Conservation (phyloP, 441 rosid species). For the Eutrema salsugineum region DNA sequence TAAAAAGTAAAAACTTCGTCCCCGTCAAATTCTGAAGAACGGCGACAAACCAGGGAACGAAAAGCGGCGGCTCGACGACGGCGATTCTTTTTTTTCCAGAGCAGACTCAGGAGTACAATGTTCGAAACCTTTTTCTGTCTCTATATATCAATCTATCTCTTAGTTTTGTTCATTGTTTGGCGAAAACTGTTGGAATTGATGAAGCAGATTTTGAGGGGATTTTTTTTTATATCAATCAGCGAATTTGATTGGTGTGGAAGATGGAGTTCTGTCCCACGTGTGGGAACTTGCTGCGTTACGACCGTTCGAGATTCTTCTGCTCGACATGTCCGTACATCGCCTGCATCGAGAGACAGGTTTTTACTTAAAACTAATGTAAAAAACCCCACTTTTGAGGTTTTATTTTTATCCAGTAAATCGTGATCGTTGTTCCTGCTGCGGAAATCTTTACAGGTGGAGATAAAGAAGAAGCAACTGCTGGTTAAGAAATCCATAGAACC, state of each 20-base stretch:
- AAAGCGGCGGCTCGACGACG: neutral
- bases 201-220: neutral
- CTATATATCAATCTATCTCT: neutral
- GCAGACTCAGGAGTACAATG: neutral
- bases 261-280: constrained; percentile 29
- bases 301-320: constrained; percentile 11
- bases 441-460: constrained; percentile 15
- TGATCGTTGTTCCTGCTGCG: neutral
- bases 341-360: constrained; percentile 24
- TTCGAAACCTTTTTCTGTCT: neutral
- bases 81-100: neutral
- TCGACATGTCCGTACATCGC: constrained; percentile 29
- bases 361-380: neutral
- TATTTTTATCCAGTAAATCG: neutral
- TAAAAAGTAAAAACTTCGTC: no score
- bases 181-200: neutral
- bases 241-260: constrained; percentile 2
- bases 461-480: constrained; percentile 28
- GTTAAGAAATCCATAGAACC: constrained; percentile 24
- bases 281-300: constrained; percentile 29
- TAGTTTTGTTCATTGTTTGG: neutral
- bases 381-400: neutral
- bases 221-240: neutral
- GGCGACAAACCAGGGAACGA: neutral
- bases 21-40: no score